Conservation (phyloP, 1,139 yeast genomes). For the Saccharomyces hybrid region DNA sequence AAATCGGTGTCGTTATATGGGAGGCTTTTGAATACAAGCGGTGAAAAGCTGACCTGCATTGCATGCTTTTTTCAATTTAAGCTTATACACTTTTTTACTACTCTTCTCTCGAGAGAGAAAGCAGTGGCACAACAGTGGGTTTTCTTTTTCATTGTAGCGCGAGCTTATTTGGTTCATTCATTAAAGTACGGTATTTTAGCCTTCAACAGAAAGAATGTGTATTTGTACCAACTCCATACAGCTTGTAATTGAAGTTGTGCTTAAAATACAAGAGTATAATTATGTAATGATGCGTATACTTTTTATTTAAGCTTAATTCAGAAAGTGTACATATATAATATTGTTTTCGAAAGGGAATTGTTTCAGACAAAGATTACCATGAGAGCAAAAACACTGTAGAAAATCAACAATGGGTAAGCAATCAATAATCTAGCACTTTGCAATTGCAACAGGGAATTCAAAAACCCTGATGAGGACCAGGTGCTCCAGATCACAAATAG, state of each 20-base stretch:
- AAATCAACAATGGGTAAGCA: conserved; percentile 89
- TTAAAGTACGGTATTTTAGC: neutral
- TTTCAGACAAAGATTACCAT: conserved; percentile 83
- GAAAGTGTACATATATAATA: neutral
- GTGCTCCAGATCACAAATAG: conserved; percentile 90
- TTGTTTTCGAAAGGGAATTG: neutral
- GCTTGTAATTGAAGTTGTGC: neutral
- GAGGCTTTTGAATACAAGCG: conserved; percentile 9
- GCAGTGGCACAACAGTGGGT: neutral
- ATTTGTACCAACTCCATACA: neutral
- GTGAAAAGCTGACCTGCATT: neutral
- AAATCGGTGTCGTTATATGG: conserved; percentile 85
- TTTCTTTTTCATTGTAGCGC: neutral
- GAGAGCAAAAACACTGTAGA: conserved; percentile 88
- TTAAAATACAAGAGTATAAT: neutral
- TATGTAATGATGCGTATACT: conserved; percentile 3
- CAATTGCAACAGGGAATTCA: conserved; percentile 75
- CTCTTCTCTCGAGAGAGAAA: neutral
- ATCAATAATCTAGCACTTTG: conserved; percentile 82
- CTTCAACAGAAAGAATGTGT: neutral
- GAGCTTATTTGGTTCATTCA: neutral
- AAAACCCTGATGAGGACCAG: conserved; percentile 86
- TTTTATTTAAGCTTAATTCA: neutral
- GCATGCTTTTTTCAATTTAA: conserved; percentile 3
- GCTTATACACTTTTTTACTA: neutral